Evolutionary conservation across 139 green algal species (phyloP).

Genomic region (Marvania coccoides): DNA sequence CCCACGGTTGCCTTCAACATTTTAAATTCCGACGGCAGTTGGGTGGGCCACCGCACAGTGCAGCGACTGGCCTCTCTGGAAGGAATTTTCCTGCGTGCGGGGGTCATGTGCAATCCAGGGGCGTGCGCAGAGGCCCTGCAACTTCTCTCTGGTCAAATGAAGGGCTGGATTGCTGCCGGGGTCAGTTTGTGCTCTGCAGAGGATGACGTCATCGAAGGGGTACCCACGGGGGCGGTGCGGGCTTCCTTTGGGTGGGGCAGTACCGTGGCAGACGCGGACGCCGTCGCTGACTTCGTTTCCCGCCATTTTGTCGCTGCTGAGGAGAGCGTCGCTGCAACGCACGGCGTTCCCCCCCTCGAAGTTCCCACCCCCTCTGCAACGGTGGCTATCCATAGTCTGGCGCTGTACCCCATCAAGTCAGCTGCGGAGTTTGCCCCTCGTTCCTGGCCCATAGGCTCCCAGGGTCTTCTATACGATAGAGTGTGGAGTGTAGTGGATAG

Average conservation of each 20-base stretch:
- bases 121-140: conserved; percentile 44
- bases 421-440: conserved; percentile 24
- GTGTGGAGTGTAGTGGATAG: conserved; percentile 72
- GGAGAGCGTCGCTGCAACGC: too few species aligned
- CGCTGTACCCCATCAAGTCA: conserved; percentile 91
- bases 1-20: conserved; percentile 83
- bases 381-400: conserved; percentile 31
- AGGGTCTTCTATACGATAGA: conserved; percentile 75
- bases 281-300: conserved; percentile 16
- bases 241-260: conserved; percentile 73
- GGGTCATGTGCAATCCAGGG: conserved; percentile 91
- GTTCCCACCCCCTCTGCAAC: too few species aligned
- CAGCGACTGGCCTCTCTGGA: conserved; percentile 57
- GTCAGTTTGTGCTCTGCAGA: conserved; percentile 86
- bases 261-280: conserved; percentile 53
- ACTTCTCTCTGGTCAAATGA: conserved; percentile 9
- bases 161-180: conserved; percentile 21
- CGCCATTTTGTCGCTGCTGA: background rate
- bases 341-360: too few species aligned
- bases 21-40: conserved; percentile 49
- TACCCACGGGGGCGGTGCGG: conserved; percentile 61
- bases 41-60: conserved; percentile 61
- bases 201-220: conserved; percentile 63
- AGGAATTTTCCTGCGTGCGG: conserved; percentile 62
- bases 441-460: conserved; percentile 48